A percentile compares a stretch with the other conserved stretches of the same genome.
Conservation (phyloP, 768 basidiomycete species). For the Boletales sp. region DNA sequence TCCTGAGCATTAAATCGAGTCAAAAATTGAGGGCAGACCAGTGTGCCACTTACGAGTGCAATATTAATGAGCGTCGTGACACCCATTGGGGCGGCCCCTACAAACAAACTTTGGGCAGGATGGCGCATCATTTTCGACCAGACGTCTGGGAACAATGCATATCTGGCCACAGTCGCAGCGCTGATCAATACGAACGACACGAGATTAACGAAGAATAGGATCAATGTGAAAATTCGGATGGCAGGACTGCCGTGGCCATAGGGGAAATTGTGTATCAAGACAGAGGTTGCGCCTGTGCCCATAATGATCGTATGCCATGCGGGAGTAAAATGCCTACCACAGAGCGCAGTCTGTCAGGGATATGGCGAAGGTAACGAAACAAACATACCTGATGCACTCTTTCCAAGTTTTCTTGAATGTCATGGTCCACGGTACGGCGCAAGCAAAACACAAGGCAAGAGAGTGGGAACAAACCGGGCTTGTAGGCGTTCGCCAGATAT, state of each 20-base stretch:
- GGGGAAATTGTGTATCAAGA: constrained; percentile 41
- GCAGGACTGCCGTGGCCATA: constrained; percentile 35
- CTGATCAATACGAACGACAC: constrained; percentile 36
- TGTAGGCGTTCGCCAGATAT: neutral
- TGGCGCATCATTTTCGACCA: constrained; percentile 47
- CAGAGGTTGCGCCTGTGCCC: constrained; percentile 43
- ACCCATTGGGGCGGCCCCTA: constrained; percentile 45
- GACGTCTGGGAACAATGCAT: constrained; percentile 36
- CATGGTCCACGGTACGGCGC: constrained; percentile 1
- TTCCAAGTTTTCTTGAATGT: constrained; percentile 32
- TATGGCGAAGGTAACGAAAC: neutral
- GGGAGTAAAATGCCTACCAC: constrained; percentile 44
- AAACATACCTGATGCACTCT: constrained; percentile 33
- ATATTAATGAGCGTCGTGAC: constrained; percentile 42
- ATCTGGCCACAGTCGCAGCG: constrained; percentile 36
- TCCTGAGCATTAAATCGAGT: constrained; percentile 13
- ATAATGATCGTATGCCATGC: constrained; percentile 47
- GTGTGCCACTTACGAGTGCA: constrained; percentile 28
- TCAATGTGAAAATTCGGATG: constrained; percentile 34
- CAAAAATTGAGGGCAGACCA: neutral
- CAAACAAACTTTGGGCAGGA: constrained; percentile 43
- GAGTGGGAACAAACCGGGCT: neutral
- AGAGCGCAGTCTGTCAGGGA: neutral
- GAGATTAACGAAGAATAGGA: constrained; percentile 40
- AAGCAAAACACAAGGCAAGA: no score